Evolutionary conservation across 2,329 filamentous ascomycete species (phyloP).

Genomic region (Fusarium heterosporum): DNA sequence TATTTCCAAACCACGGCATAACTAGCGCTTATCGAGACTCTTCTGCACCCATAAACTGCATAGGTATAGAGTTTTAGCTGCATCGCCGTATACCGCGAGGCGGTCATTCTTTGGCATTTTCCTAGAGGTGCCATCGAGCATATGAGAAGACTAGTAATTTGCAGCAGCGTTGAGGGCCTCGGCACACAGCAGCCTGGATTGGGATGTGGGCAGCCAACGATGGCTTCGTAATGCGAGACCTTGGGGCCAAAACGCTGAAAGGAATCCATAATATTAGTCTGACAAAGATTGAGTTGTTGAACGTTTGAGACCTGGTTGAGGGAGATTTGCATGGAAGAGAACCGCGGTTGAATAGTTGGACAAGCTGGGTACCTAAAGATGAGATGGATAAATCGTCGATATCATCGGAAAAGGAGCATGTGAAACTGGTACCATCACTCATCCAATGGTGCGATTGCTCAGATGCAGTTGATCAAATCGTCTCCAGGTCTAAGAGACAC

Average conservation of each 20-base stretch:
- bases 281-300: rapidly evolving
- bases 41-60: not conserved
- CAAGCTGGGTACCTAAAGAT: no score
- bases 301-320: not conserved
- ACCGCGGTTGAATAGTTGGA: no score
- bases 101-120: not conserved
- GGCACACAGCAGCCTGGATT: not conserved
- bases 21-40: not conserved
- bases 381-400: not conserved
- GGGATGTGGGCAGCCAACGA: not conserved
- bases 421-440: not conserved
- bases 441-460: no score
- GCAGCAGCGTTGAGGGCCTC: not conserved
- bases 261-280: not conserved
- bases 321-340: no score
- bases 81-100: not conserved
- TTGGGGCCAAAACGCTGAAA: not conserved
- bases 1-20: no score
- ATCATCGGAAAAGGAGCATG: not conserved
- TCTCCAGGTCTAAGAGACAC: no score
- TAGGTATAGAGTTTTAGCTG: not conserved
- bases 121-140: not conserved
- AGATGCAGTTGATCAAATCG: no score
- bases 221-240: not conserved
- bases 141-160: not conserved